These are phyloP conservation scores for Backusella sp. DNA, from an alignment of 192 early-diverging fungal genomes.

Conservation along the genomic window DNA sequence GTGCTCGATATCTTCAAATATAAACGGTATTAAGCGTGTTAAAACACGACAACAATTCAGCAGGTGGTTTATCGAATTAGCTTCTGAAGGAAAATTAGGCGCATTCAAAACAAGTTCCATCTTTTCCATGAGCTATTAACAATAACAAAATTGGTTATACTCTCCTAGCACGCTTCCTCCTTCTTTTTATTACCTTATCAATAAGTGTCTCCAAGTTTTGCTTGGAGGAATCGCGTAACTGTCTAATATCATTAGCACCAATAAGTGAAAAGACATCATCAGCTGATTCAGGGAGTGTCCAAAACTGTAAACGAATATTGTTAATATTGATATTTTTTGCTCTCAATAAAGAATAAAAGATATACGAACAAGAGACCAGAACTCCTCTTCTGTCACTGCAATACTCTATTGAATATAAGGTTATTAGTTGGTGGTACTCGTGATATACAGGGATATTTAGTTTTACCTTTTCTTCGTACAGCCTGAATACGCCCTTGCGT, in stretches of 20 bases:
- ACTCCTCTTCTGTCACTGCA: conserved; percentile 33
- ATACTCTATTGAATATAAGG: conserved; percentile 33
- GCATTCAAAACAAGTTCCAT: conserved; percentile 49
- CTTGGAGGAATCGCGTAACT: conserved; percentile 68
- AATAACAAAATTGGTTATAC: neutral
- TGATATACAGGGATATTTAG: neutral
- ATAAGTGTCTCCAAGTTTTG: conserved; percentile 79
- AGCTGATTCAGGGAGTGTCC: conserved; percentile 67
- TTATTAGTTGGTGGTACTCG: neutral
- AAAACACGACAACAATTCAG: conserved; percentile 83
- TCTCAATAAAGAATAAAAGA: neutral
- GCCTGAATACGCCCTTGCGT: conserved; percentile 80
- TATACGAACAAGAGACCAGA: conserved; percentile 45
- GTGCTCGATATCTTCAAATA: conserved; percentile 64
- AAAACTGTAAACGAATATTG: conserved; percentile 52
- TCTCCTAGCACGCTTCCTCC: neutral
- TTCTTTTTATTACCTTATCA: conserved; percentile 54
- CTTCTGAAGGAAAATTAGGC: conserved; percentile 48
- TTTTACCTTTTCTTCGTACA: conserved; percentile 75
- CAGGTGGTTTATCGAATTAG: conserved; percentile 60
- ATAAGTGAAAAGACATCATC: conserved; percentile 90
- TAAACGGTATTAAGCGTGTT: conserved; percentile 81
- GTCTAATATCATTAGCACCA: conserved; percentile 78
- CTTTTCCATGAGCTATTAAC: conserved; percentile 46
- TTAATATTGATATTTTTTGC: neutral